Conservation (phyloP, 768 basidiomycete genomes). For the Boletus fagicola region DNA sequence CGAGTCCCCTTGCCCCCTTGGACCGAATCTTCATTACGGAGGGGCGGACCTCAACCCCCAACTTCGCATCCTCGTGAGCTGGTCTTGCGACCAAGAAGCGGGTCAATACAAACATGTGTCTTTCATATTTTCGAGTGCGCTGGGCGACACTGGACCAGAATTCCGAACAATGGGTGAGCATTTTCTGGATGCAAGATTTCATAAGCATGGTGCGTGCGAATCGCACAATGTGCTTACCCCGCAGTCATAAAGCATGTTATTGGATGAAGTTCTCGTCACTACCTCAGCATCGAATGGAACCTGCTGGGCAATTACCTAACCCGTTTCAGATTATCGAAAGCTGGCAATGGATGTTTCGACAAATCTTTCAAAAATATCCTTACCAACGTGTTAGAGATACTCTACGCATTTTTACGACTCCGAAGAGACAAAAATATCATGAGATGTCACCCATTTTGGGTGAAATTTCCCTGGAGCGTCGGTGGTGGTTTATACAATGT, state of each 20-base stretch:
- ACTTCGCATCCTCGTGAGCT: constrained; percentile 15
- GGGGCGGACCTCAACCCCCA: constrained; percentile 8
- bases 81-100: constrained; percentile 10
- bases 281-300: constrained; percentile 1
- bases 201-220: constrained; percentile 8
- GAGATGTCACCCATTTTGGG: background rate
- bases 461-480: background rate
- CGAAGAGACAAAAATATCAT: background rate
- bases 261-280: constrained; percentile 4
- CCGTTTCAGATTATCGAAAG: background rate
- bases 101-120: background rate
- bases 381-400: background rate
- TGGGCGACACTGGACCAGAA: constrained; percentile 2
- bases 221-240: constrained; percentile 26
- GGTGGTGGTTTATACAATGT: background rate
- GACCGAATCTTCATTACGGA: constrained; percentile 25
- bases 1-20: constrained; percentile 9
- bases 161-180: background rate
- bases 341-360: constrained; percentile 3
- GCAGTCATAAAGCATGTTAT: constrained; percentile 16
- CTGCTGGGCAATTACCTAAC: constrained; percentile 4
- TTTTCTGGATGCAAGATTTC: background rate
- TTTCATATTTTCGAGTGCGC: background rate
- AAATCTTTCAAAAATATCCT: background rate
- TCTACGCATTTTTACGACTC: background rate